Evolutionary conservation across 164 flowering plant genomes (phyloP).

Genomic region (Stephania cephalantha): DNA sequence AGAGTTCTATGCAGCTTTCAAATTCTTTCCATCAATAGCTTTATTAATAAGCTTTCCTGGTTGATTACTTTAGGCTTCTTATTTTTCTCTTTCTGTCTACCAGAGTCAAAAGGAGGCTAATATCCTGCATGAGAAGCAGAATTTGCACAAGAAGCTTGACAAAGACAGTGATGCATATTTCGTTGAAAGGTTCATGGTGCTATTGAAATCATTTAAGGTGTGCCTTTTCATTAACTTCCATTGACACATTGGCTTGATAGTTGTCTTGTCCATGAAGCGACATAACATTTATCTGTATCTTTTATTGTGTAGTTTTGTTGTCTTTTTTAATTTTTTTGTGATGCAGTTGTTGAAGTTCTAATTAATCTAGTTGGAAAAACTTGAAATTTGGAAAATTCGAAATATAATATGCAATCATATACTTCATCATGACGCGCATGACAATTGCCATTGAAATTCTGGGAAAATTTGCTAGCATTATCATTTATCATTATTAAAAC

Average conservation of each 20-base stretch:
- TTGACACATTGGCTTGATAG: background rate
- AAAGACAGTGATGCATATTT: constrained; percentile 18
- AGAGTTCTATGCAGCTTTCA: background rate
- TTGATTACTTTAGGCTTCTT: background rate
- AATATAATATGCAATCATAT: no score
- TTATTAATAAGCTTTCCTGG: background rate
- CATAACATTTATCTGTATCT: background rate
- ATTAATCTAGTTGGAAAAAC: background rate
- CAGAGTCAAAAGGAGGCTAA: constrained; percentile 27
- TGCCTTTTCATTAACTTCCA: background rate
- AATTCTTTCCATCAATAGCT: background rate
- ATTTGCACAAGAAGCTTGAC: constrained; percentile 25
- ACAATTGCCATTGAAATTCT: no score
- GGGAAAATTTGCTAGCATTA: no score
- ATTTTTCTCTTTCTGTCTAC: background rate
- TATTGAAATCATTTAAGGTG: constrained; percentile 38
- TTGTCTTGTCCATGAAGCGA: background rate
- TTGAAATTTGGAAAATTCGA: no score
- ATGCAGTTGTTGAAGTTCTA: background rate
- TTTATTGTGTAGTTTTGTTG: background rate
- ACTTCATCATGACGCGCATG: no score
- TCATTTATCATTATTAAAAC: no score
- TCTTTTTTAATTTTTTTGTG: background rate
- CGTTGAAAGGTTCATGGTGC: constrained; percentile 28
- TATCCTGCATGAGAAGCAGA: constrained; percentile 22